A percentile compares a stretch with the other conserved stretches of the same genome.
phyloP scores from a whole-genome alignment of 1,139 yeast species.

The Saccharomyces hybrid region DNA sequence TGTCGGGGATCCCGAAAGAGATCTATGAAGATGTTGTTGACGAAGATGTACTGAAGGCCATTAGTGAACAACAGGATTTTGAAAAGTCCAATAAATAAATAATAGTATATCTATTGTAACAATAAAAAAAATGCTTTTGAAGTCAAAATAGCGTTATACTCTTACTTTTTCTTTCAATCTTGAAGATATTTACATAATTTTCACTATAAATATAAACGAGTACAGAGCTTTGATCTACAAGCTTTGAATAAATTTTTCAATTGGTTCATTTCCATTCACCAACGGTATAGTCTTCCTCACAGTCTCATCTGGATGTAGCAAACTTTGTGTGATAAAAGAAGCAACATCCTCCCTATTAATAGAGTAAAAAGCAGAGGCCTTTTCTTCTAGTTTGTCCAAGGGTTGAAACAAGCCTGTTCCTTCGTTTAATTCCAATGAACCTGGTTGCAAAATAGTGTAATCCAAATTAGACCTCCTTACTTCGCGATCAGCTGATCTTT shows the following conservation, averaged over 20 bases:
- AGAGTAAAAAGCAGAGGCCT: conserved; percentile 8
- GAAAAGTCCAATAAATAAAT: conserved; percentile 35
- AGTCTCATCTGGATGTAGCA: conserved; percentile 26
- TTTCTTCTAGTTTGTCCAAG: conserved; percentile 12
- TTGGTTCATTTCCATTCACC: conserved; percentile 31
- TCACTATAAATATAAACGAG: background rate
- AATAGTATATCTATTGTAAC: background rate
- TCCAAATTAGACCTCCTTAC: conserved; percentile 38
- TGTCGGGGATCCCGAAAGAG: conserved; percentile 48
- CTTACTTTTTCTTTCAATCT: background rate
- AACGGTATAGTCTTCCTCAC: conserved; percentile 31
- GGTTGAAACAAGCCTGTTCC: conserved; percentile 37
- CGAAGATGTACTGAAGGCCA: conserved; percentile 53
- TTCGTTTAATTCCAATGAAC: conserved; percentile 35
- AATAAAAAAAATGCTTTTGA: background rate
- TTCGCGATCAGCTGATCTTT: conserved; percentile 48
- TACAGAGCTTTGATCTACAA: conserved; percentile 5
- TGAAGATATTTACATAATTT: background rate
- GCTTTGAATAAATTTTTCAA: conserved; percentile 22
- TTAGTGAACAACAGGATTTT: conserved; percentile 53
- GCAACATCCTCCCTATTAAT: conserved; percentile 32
- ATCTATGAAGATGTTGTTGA: conserved; percentile 52
- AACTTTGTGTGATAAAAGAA: conserved; percentile 14
- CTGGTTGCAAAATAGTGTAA: conserved; percentile 50
- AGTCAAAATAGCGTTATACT: background rate